Conservation (phyloP, 768 basidiomycete genomes). For the Rickenella mellea region DNA sequence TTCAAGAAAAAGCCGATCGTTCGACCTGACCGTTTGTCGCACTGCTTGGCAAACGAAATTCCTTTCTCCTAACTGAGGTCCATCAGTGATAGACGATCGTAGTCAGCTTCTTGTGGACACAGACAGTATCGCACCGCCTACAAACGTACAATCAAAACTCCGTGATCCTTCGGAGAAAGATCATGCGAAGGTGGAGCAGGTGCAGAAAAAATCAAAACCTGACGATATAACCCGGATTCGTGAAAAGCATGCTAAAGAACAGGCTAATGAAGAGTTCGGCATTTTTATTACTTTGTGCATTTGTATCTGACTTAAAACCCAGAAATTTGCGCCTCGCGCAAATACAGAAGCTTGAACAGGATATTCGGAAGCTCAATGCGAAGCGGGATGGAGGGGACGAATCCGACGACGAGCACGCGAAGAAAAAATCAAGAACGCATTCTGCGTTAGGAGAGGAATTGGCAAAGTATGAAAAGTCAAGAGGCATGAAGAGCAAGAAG, state of each 20-base stretch:
- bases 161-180: constrained; percentile 16
- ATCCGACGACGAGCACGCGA: constrained; percentile 56
- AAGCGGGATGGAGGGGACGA: constrained; percentile 45
- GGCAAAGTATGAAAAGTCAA: constrained; percentile 65
- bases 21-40: constrained; percentile 69
- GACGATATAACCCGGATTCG: constrained; percentile 63
- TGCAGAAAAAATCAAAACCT: constrained; percentile 11
- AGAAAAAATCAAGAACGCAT: constrained; percentile 42
- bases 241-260: constrained; percentile 65
- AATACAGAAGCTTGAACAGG: constrained; percentile 82
- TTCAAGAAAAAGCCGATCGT: constrained; percentile 77
- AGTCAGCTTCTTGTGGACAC: constrained; percentile 13
- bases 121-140: constrained; percentile 9
- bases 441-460: constrained; percentile 78
- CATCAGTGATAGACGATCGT: constrained; percentile 25
- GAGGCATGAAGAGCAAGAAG: constrained; percentile 41
- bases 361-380: constrained; percentile 70
- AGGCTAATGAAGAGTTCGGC: constrained; percentile 50
- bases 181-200: constrained; percentile 23
- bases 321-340: constrained; percentile 59
- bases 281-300: not conserved
- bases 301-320: not conserved
- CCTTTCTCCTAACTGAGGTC: not conserved
- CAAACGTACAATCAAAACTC: not conserved
- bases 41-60: not conserved